phyloP scores from a whole-genome alignment of 2,329 filamentous ascomycete species.

The Epichloe glyceriae region DNA sequence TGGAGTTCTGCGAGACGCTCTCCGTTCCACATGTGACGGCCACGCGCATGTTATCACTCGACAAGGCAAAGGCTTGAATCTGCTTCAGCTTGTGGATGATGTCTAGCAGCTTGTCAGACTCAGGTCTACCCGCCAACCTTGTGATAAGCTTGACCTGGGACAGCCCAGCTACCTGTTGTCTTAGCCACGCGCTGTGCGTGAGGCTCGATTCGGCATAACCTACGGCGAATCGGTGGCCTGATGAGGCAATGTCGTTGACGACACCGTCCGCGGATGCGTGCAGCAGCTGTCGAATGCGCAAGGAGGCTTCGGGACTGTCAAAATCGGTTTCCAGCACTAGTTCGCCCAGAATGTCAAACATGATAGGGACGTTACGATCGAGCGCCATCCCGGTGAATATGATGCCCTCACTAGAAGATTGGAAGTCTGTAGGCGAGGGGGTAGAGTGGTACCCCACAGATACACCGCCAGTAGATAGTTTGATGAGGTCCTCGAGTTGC shows the following conservation, averaged over 20 bases:
- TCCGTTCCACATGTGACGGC: slow-evolving; percentile 78
- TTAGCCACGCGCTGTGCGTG: slow-evolving; percentile 55
- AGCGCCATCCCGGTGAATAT: slow-evolving; percentile 76
- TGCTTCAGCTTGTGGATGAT: slow-evolving; percentile 72
- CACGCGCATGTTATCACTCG: slow-evolving; percentile 56
- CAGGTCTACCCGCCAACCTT: slow-evolving; percentile 58
- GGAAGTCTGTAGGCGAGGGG: slow-evolving; percentile 60
- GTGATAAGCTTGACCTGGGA: slow-evolving; percentile 80
- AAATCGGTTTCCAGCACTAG: slow-evolving; percentile 84
- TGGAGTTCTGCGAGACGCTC: slow-evolving; percentile 56
- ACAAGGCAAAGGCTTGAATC: slow-evolving; percentile 69
- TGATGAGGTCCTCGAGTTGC: slow-evolving; percentile 88
- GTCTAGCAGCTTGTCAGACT: slow-evolving; percentile 56
- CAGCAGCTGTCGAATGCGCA: slow-evolving; percentile 74
- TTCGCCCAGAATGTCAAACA: slow-evolving; percentile 75
- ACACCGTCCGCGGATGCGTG: slow-evolving; percentile 81
- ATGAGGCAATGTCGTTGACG: slow-evolving; percentile 81
- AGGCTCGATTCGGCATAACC: slow-evolving; percentile 72
- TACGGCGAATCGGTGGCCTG: slow-evolving; percentile 77
- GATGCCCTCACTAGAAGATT: slow-evolving; percentile 65
- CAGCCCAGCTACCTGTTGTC: slow-evolving; percentile 80
- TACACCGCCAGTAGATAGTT: slow-evolving; percentile 87
- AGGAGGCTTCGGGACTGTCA: slow-evolving; percentile 65
- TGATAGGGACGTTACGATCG: slow-evolving; percentile 77
- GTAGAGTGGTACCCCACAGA: slow-evolving; percentile 75